Base-by-base conservation (phyloP, 164 flowering plant species). In the Aristolochia californica region DNA sequence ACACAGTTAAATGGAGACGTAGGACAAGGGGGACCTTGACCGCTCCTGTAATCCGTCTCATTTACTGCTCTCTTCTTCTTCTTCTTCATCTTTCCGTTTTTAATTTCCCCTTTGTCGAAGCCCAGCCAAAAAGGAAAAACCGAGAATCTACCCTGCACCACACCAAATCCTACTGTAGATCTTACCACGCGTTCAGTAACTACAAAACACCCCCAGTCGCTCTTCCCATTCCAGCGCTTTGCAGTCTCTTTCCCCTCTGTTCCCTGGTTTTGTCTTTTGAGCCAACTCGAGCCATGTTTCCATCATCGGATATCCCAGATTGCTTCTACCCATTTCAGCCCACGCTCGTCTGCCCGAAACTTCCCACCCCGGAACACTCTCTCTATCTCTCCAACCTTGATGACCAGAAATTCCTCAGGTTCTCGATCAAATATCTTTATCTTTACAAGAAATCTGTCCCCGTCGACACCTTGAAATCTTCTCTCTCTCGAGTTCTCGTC, bases 311-410 rank as follows among this genome's bases (percentile, higher is more conserved):
- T 27, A 78, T 91, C 45, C 96, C 95, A 24, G 90, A 88, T 45
- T 85, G 85, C 68, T 53, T 61, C 53, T 77, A 81, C 45, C 63
- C 56, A 57, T 71, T 43, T 24, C 54, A 67, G 22, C 88, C 96
- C 8, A 48, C 58, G 16, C 57, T 84, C 56, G 76, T 91, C 58
- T 0, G 24, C 2, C 98, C 98, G 21, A 56, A 18, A 38, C 60
- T 26, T 17, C 78, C 85, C 52, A 86, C 98, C 0, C 98, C 98
- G 22, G 77, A 64, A 5, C 83, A 82, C 50, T 50, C 67, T 2
- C 77, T 91, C 25, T 80, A 77, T 45, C 89, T 91, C 58, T 86
- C 95, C 8, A 88, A 86, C 65, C 80, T 91, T 0, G 98, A 91
- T 55, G 91, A 84, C 65, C 96, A 91, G 49, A 78, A 75, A 66